Conservation (phyloP, 805 yeast genomes). For the Tetrapisispora namnaoensis region DNA sequence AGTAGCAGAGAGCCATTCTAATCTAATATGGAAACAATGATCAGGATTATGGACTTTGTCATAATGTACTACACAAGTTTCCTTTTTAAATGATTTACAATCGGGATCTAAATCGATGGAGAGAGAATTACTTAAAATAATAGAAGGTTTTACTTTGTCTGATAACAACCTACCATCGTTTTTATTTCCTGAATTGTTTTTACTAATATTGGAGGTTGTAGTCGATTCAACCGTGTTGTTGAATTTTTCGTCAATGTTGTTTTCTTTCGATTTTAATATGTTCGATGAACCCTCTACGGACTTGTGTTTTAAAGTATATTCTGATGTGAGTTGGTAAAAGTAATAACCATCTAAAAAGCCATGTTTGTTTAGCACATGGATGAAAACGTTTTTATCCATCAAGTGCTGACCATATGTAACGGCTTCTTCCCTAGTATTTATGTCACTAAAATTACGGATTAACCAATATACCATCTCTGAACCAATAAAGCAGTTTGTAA, state of each 20-base stretch:
- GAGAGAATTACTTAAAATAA: constrained; percentile 58
- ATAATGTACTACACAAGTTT: constrained; percentile 71
- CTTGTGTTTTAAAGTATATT: constrained; percentile 29
- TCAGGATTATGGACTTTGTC: constrained; percentile 91
- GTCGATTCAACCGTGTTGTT: neutral
- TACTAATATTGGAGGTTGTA: constrained; percentile 5
- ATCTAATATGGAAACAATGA: constrained; percentile 81
- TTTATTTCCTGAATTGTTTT: constrained; percentile 8
- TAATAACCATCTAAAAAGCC: constrained; percentile 88
- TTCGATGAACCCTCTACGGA: neutral
- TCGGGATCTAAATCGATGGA: constrained; percentile 68
- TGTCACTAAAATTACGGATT: constrained; percentile 65
- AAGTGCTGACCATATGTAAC: constrained; percentile 66
- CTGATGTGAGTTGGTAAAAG: constrained; percentile 63
- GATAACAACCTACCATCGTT: neutral
- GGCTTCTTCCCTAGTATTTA: constrained; percentile 76
- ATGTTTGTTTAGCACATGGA: constrained; percentile 78
- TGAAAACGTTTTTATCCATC: constrained; percentile 61
- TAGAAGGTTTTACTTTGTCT: constrained; percentile 21
- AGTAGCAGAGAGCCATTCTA: constrained; percentile 91
- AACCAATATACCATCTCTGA: constrained; percentile 82
- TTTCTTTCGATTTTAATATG: constrained; percentile 1
- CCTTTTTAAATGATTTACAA: constrained; percentile 64
- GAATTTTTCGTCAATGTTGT: neutral
- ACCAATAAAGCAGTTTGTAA: constrained; percentile 72